Evolutionary conservation across 2,329 filamentous ascomycete genomes (phyloP), one percentile per base, ranked within the genome.

Genomic region (Davidsoniella neocaledoniae): DNA sequence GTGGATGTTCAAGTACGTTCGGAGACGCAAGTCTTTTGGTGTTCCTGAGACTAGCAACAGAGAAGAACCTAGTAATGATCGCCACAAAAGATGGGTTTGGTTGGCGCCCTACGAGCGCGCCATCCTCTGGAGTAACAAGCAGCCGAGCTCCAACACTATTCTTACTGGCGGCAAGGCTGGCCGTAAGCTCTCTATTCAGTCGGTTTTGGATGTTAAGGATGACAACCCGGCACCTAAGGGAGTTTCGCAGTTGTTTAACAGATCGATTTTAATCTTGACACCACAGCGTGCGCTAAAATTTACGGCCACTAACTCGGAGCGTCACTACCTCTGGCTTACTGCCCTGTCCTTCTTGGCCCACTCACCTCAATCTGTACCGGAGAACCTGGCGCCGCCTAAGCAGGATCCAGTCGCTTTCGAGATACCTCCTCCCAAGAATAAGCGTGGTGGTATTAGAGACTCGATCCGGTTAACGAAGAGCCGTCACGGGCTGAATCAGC

Each of bases 1-100:
- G 60, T 91, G 86, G 83, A 90, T 93, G 84, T 88, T 81, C 70
- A 93, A 93, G 64, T 91, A 93, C 59, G 83, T 90, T 33, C 76
- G 85, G 47, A 76, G 85, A 62, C 78, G 90, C 56, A 95, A 88
- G 66, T 93, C 90, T 0, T 96, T 98, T 61, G 86, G 86, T 17
- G 78, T 90, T 48, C 67, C 74, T 2, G 84, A 88, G 42, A 72
- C 69, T 21, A 77, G 72, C 53, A 73, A 74, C 36, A 77, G 77
- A 55, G 79, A 87, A 59, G 77, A 83, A 55, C 81, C 72, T 55
- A 79, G 84, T 64, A 79, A 77, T 55, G 80, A 83, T 56, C 83
- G 91, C 26, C 91, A 98, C 63, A 95, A 88, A 68, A 76, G 91
- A 63, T 98, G 91, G 91, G 91, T 98, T 2, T 98, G 91, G 91